These are phyloP conservation scores for Stentor coeruleus DNA, from an alignment of 73 alveolate species.

Conservation along the genomic window DNA sequence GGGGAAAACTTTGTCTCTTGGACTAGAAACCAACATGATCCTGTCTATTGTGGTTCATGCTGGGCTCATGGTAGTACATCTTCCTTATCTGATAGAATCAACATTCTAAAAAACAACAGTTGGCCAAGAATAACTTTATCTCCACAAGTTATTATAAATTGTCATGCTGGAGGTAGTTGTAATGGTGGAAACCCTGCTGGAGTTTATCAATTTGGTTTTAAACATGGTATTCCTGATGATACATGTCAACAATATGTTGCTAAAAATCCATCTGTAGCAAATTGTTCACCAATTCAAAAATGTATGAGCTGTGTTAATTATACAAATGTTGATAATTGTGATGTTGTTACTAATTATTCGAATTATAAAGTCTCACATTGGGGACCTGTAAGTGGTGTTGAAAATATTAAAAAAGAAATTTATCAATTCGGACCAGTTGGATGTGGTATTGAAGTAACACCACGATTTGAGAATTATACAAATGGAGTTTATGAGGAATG, in stretches of 20 bases:
- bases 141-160: slow-evolving; percentile 63
- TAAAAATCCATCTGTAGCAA: slow-evolving; percentile 33
- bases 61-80: slow-evolving; percentile 84
- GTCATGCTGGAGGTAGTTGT: slow-evolving; percentile 80
- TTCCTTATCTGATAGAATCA: slow-evolving; percentile 79
- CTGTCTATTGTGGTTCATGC: slow-evolving; percentile 71
- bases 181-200: slow-evolving; percentile 74
- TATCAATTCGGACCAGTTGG: slow-evolving; percentile 69
- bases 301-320: slow-evolving; percentile 56
- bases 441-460: slow-evolving; percentile 66
- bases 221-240: slow-evolving; percentile 63
- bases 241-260: slow-evolving; percentile 68
- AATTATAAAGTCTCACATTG: slow-evolving; percentile 51
- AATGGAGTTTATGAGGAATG: slow-evolving; percentile 70
- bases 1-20: slow-evolving; percentile 71
- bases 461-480: slow-evolving; percentile 58
- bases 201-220: slow-evolving; percentile 52
- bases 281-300: slow-evolving; percentile 43
- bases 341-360: slow-evolving; percentile 45
- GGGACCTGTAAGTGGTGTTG: slow-evolving; percentile 56
- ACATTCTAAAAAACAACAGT: slow-evolving; percentile 45
- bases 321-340: slow-evolving; percentile 53
- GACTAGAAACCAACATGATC: slow-evolving; percentile 74
- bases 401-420: slow-evolving; percentile 68
- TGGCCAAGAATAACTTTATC: slow-evolving; percentile 55